These are phyloP conservation scores for Tylopilus sp. DNA, from an alignment of 1,284 basidiomycete genomes.

Conservation along the genomic window DNA sequence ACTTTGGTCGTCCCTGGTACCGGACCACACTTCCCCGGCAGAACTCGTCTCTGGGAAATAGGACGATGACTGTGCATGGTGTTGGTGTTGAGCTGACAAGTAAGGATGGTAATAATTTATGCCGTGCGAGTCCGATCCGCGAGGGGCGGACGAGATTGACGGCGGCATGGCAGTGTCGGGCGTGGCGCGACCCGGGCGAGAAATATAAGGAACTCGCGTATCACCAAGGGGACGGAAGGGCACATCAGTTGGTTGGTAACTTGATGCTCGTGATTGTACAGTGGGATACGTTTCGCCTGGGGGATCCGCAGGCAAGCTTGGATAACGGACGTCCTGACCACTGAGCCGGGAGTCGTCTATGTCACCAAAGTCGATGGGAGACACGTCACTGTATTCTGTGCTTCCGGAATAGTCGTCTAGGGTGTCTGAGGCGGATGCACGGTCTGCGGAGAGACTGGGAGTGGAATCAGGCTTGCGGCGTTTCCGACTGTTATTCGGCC, in stretches of 20 bases:
- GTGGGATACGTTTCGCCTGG: conserved; percentile 16
- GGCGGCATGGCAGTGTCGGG: conserved; percentile 25
- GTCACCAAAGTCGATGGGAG: conserved; percentile 31
- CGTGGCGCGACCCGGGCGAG: conserved; percentile 29
- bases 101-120: conserved; percentile 29
- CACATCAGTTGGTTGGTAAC: conserved; percentile 28
- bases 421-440: conserved; percentile 20
- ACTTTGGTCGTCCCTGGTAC: conserved; percentile 26
- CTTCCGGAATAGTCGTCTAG: conserved; percentile 25
- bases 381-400: conserved; percentile 29
- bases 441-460: conserved; percentile 18
- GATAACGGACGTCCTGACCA: conserved; percentile 24
- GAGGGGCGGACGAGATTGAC: conserved; percentile 24
- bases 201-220: conserved; percentile 25
- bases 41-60: conserved; percentile 26
- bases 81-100: conserved; percentile 23
- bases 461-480: conserved; percentile 53
- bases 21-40: conserved; percentile 23
- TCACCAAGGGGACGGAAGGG: conserved; percentile 29
- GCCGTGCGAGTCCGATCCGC: conserved; percentile 25
- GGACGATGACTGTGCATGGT: conserved; percentile 22
- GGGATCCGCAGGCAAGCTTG: conserved; percentile 25
- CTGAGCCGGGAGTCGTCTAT: conserved; percentile 19
- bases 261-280: conserved; percentile 21
- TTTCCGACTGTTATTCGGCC: conserved; percentile 79